These are phyloP conservation scores for Diaporthe caulivora DNA, from an alignment of 2,329 filamentous ascomycete genomes.

Conservation along the genomic window DNA sequence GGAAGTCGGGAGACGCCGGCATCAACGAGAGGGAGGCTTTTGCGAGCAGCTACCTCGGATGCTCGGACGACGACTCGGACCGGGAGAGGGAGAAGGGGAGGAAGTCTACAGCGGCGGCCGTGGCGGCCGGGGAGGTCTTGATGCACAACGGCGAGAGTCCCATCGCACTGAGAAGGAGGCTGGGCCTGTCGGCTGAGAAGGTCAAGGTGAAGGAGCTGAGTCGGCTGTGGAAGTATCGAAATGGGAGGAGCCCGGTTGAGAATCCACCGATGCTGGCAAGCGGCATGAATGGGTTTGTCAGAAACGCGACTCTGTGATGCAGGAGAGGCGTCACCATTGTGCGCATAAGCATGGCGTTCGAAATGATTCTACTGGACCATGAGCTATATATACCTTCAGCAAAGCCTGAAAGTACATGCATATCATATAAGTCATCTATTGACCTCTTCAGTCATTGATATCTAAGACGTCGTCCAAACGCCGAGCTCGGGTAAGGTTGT, in stretches of 20 bases:
- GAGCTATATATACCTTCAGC: background rate
- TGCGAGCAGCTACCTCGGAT: conserved; percentile 60
- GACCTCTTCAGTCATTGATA: background rate
- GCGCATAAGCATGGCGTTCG: background rate
- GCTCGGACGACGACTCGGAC: conserved; percentile 54
- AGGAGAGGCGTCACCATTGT: background rate
- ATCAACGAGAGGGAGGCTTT: conserved; percentile 60
- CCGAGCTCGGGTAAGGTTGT: too few relatives aligned
- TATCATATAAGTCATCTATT: background rate
- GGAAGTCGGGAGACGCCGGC: conserved; percentile 57
- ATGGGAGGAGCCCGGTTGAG: conserved; percentile 66
- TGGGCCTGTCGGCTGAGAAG: conserved; percentile 43
- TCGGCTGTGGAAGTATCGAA: conserved; percentile 72
- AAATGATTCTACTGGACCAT: background rate
- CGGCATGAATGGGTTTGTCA: conserved; percentile 38
- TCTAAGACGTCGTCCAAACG: background rate
- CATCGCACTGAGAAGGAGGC: conserved; percentile 43
- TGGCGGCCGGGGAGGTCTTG: conserved; percentile 43
- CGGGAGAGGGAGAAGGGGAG: conserved; percentile 46
- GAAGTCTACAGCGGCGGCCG: background rate
- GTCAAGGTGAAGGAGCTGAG: conserved; percentile 72
- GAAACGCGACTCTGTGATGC: conserved; percentile 15
- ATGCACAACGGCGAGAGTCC: conserved; percentile 45
- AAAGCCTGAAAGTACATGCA: background rate
- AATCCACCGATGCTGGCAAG: conserved; percentile 50